Evolutionary conservation across 345 rosid species (phyloP), one percentile per base, ranked within the genome.

Genomic region (Pugionium dolabratum): DNA sequence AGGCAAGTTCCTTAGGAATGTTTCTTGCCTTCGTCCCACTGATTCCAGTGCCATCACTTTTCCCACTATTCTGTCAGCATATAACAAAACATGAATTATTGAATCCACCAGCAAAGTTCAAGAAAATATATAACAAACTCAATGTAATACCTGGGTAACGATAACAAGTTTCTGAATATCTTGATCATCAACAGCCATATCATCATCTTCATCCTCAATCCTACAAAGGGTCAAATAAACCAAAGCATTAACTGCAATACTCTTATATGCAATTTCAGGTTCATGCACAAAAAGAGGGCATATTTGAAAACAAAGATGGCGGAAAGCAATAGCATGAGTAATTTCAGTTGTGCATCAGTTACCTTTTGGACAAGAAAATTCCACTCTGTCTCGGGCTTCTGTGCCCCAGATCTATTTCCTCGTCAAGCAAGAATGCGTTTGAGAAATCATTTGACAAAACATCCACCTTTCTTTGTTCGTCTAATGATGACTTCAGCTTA

Each of bases 121-220:
- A 35, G 33, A 27, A 42, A 27, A 7, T 34, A 34, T 32, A 9
- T 33, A 30, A 69, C 6, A 48, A 45, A 11, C 43, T 57, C 8
- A 34, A 34, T 42, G 34, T 44, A 59, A 41, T 85, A 88, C 97
- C 96, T 87, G 97, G 61, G 96, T 90, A 54, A 90, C 99, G 75
- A 91, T 95, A 54, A 95, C 95, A 42, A 95, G 97, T 72, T 88
- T 87, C 45, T 90, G 93, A 75, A 95, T 93, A 85, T 88, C 90
- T 60, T 81, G 91, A 79, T 90, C 95, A 58, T 81, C 78, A 71
- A 76, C 88, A 69, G 76, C 68, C 27, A 76, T 76, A 54, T 86
- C 96, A 71, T 90, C 91, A 11, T 95, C 96, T 61, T 91, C 97
- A 48, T 85, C 96, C 43, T 85, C 91, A 67, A 82, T 75, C 83